phyloP scores from a whole-genome alignment of 805 yeast species.

The Cyberlindnera misumaiensis region DNA sequence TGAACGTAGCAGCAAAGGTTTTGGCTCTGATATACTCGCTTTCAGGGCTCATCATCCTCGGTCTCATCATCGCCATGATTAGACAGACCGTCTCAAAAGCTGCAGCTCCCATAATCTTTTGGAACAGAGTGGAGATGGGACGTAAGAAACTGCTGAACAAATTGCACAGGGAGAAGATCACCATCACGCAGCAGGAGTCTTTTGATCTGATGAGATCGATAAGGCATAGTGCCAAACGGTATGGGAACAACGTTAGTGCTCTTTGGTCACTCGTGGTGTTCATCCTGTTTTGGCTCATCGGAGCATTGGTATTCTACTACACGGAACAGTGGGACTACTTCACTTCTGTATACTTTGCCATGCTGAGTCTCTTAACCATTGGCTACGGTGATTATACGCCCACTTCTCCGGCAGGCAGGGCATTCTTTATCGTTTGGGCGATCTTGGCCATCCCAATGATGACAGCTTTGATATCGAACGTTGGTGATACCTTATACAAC shows the following conservation, averaged over 20 bases:
- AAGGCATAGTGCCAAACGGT: slow-evolving; percentile 32
- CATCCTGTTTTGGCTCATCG: slow-evolving; percentile 60
- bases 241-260: slow-evolving; percentile 29
- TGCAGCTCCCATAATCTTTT: slow-evolving; percentile 54
- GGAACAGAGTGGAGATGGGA: slow-evolving; percentile 54
- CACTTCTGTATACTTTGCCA: slow-evolving; percentile 66
- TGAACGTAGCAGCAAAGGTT: slow-evolving; percentile 45
- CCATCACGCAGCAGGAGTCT: slow-evolving; percentile 36
- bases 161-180: slow-evolving; percentile 7
- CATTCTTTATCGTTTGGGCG: slow-evolving; percentile 77
- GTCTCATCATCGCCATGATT: slow-evolving; percentile 66
- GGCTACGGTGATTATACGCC: slow-evolving; percentile 83
- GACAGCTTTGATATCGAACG: slow-evolving; percentile 70
- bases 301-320: slow-evolving; percentile 55
- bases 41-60: slow-evolving; percentile 65
- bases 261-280: slow-evolving; percentile 39
- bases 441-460: slow-evolving; percentile 78
- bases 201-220: slow-evolving; percentile 53
- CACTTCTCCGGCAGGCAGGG: slow-evolving; percentile 52
- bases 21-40: slow-evolving; percentile 58
- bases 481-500: slow-evolving; percentile 53
- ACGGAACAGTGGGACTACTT: slow-evolving; percentile 71
- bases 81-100: slow-evolving; percentile 57
- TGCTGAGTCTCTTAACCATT: slow-evolving; percentile 68
- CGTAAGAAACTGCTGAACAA: slow-evolving; percentile 32